Conservation (phyloP, 805 yeast species). For the Scheffersomyces lignosus region DNA sequence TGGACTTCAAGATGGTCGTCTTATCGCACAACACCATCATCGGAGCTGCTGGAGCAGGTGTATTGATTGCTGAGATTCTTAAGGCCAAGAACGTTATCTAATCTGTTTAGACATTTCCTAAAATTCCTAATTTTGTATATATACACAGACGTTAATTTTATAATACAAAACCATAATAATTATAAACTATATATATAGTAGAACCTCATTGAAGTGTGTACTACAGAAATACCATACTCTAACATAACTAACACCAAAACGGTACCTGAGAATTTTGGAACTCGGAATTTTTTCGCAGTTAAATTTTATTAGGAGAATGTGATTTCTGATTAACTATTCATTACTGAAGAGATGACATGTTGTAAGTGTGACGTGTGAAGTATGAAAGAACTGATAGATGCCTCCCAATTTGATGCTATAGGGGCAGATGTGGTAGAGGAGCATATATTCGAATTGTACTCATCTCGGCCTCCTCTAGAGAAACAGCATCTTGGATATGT, state of each 20-base stretch:
- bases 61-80: conserved; percentile 89
- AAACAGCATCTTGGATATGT: conserved; percentile 37
- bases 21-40: conserved; percentile 95
- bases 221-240: too few species aligned
- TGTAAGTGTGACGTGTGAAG: too few species aligned
- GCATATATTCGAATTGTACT: conserved; percentile 34
- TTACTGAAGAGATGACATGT: too few species aligned
- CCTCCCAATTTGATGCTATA: conserved; percentile 18
- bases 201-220: too few species aligned
- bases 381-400: conserved; percentile 2
- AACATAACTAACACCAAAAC: too few species aligned
- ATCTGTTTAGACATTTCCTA: too few species aligned
- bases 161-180: background rate
- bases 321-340: too few species aligned
- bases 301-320: too few species aligned
- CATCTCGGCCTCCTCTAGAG: conserved; percentile 24
- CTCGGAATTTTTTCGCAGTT: too few species aligned
- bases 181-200: background rate
- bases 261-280: too few species aligned
- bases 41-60: conserved; percentile 99
- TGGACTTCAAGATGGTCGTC: conserved; percentile 96
- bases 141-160: background rate
- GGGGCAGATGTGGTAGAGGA: conserved; percentile 22
- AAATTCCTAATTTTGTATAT: too few species aligned
- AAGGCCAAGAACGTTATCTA: conserved; percentile 73